phyloP scores from a whole-genome alignment of 495 filamentous ascomycete species.

The Podospora bellae-mahoneyi region DNA sequence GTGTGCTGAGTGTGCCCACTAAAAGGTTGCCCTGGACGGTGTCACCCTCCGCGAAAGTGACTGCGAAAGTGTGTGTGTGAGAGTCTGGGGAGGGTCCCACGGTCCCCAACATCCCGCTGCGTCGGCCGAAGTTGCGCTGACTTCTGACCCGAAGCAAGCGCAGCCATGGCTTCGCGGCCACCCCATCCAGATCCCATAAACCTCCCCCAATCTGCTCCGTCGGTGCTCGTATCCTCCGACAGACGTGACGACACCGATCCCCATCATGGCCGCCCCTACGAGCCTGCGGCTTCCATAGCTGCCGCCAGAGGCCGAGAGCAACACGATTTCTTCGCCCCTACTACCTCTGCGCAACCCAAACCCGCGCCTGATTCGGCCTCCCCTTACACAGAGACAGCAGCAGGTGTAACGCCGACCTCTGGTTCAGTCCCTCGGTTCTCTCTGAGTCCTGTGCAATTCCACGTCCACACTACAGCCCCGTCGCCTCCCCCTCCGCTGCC shows the following conservation, averaged over 20 bases:
- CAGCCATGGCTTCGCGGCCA: conserved; percentile 23
- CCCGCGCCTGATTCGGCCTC: conserved; percentile 11
- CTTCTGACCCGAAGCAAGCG: conserved; percentile 9
- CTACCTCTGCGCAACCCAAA: conserved; percentile 20
- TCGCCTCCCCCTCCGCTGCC: conserved; percentile 26
- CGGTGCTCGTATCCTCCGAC: conserved; percentile 5
- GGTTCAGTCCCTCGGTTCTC: conserved; percentile 19
- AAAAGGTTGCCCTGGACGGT: conserved; percentile 1
- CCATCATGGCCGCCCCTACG: conserved; percentile 19
- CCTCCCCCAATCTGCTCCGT: conserved; percentile 1
- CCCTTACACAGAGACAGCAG: conserved; percentile 1
- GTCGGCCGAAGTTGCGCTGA: conserved; percentile 1
- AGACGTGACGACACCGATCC: conserved; percentile 18
- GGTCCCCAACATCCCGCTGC: conserved; percentile 6
- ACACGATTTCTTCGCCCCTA: conserved; percentile 23
- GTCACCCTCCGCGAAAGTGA: conserved; percentile 2
- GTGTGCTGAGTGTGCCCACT: conserved; percentile 1
- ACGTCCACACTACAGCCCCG: conserved; percentile 34
- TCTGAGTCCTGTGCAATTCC: conserved; percentile 30
- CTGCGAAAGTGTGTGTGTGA: background rate
- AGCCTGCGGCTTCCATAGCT: conserved; percentile 26
- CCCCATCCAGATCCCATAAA: conserved; percentile 7
- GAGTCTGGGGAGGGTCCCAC: conserved; percentile 2
- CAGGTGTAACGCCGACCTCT: conserved; percentile 13
- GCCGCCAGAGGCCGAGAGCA: conserved; percentile 23